Evolutionary conservation across 495 filamentous ascomycete genomes (phyloP).

Genomic region (Aspergillus mulundensis): DNA sequence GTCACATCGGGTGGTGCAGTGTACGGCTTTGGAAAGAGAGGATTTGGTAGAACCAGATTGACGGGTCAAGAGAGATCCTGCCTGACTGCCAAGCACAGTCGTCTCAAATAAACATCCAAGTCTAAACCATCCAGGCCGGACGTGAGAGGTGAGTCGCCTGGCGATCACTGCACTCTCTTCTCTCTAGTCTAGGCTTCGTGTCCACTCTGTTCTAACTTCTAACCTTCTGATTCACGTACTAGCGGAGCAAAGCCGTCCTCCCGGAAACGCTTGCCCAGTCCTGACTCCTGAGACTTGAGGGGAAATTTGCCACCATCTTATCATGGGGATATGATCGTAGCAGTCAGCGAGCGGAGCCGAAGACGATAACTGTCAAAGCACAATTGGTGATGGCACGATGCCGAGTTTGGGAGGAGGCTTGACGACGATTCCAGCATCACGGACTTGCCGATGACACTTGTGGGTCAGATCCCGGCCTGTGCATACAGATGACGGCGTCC

Average conservation of each 20-base stretch:
- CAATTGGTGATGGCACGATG: constrained; percentile 14
- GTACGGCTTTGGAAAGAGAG: constrained; percentile 8
- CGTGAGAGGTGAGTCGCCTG: constrained; percentile 3
- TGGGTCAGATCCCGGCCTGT: constrained; percentile 15
- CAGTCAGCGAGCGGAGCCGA: constrained; percentile 13
- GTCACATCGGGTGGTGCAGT: background rate
- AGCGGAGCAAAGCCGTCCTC: background rate
- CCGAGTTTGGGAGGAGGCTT: constrained; percentile 16
- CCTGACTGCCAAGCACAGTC: constrained; percentile 4
- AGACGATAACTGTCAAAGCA: constrained; percentile 5
- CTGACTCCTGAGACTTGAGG: background rate
- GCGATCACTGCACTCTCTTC: constrained; percentile 3
- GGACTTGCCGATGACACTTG: constrained; percentile 28
- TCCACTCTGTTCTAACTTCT: background rate
- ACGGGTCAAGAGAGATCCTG: constrained; percentile 18
- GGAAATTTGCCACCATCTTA: constrained; percentile 23
- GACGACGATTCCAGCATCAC: constrained; percentile 16
- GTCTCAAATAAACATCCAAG: background rate
- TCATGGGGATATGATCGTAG: constrained; percentile 9
- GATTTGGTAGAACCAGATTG: constrained; percentile 17
- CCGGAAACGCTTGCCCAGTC: background rate
- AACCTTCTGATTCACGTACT: background rate
- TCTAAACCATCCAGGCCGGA: background rate
- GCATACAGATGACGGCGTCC: constrained; percentile 17
- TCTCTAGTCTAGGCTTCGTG: background rate